These are phyloP conservation scores for Arctostaphylos glauca DNA, from an alignment of 148 eudicot species.

Conservation along the genomic window DNA sequence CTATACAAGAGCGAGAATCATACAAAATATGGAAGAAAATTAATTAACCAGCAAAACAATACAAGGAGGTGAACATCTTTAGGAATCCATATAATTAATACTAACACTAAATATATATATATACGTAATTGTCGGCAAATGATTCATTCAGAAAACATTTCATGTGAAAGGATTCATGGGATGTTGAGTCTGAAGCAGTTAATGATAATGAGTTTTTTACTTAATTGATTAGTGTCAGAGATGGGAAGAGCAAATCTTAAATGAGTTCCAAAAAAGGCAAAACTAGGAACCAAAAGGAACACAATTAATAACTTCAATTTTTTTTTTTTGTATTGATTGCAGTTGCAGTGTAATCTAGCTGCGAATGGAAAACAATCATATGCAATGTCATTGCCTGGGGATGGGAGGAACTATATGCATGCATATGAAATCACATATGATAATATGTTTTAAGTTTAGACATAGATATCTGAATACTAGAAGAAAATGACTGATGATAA, in stretches of 20 bases:
- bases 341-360: neutral
- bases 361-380: slow-evolving; percentile 5
- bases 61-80: neutral
- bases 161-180: slow-evolving; percentile 17
- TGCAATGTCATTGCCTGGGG: neutral
- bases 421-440: neutral
- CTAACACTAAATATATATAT: neutral
- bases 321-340: too few relatives aligned
- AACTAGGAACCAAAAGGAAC: neutral
- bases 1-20: neutral
- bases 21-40: neutral
- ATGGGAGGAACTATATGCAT: neutral
- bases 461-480: neutral
- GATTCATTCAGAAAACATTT: neutral
- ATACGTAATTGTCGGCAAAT: neutral
- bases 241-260: neutral
- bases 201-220: neutral
- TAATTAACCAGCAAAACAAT: too few relatives aligned
- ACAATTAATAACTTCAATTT: too few relatives aligned
- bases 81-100: neutral
- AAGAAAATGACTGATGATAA: neutral
- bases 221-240: neutral
- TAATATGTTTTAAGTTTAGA: neutral
- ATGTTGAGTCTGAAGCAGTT: neutral
- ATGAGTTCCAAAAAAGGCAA: neutral